Evolutionary conservation across 2,329 filamentous ascomycete species (phyloP).

Genomic region (Aspergillus latus): DNA sequence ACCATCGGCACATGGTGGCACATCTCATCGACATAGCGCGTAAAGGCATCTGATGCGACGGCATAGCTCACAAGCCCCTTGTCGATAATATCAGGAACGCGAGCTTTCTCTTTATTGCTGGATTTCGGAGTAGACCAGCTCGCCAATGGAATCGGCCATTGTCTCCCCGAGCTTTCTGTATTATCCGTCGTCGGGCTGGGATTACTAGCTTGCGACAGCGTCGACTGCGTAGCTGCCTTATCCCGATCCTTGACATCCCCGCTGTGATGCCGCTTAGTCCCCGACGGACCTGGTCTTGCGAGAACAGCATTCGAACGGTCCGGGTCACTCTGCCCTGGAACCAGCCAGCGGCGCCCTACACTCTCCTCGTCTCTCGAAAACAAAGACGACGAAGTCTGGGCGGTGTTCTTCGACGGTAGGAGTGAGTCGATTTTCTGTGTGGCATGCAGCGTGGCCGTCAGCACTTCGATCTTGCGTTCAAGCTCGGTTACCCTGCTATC

Average conservation of each 20-base stretch:
- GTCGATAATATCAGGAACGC: slow-evolving; percentile 50
- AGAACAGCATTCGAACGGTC: slow-evolving; percentile 1
- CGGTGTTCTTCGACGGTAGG: slow-evolving; percentile 16
- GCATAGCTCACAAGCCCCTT: slow-evolving; percentile 53
- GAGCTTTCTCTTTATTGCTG: slow-evolving; percentile 23
- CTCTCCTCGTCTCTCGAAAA: slow-evolving; percentile 41
- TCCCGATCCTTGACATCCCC: slow-evolving; percentile 30
- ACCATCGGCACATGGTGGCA: slow-evolving; percentile 59
- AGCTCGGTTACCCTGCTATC: slow-evolving; percentile 86
- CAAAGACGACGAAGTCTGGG: slow-evolving; percentile 30
- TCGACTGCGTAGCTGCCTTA: not conserved
- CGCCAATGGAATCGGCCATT: slow-evolving; percentile 25
- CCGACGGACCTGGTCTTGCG: slow-evolving; percentile 16
- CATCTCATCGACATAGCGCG: slow-evolving; percentile 56
- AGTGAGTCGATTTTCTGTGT: slow-evolving; percentile 31
- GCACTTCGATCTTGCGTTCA: slow-evolving; percentile 86
- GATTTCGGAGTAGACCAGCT: slow-evolving; percentile 18
- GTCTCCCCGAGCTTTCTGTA: slow-evolving; percentile 14
- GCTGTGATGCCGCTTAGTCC: slow-evolving; percentile 34
- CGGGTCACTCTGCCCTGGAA: slow-evolving; percentile 15
- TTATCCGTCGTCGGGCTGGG: slow-evolving; percentile 26
- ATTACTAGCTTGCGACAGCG: not conserved
- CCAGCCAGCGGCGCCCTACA: slow-evolving; percentile 35
- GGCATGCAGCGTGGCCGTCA: slow-evolving; percentile 76
- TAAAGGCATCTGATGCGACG: slow-evolving; percentile 57